phyloP scores from a whole-genome alignment of 75 land plant genomes.

The Pinus tabuliformis region DNA sequence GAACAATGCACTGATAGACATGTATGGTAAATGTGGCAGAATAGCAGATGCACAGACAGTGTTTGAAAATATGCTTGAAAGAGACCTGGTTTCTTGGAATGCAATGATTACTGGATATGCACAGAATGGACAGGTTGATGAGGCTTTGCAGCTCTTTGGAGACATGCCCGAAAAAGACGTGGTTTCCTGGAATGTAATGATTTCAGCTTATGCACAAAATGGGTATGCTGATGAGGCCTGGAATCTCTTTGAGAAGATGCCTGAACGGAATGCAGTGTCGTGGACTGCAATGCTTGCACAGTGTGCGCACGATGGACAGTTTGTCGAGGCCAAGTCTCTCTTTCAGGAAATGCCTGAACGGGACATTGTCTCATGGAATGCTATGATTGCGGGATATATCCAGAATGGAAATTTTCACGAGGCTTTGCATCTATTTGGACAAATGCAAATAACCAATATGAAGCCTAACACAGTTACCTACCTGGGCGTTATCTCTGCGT shows the following conservation, averaged over 20 bases:
- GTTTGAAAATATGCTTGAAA: constrained; percentile 29
- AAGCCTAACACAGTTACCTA: constrained; percentile 35
- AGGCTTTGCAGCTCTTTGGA: constrained; percentile 19
- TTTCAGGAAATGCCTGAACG: constrained; percentile 26
- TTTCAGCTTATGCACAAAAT: constrained; percentile 2
- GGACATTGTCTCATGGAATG: constrained; percentile 48
- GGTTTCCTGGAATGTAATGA: constrained; percentile 16
- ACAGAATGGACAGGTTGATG: constrained; percentile 8
- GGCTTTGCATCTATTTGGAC: constrained; percentile 27
- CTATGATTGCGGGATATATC: constrained; percentile 29
- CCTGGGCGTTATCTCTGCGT: constrained; percentile 39
- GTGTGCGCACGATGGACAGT: constrained; percentile 15
- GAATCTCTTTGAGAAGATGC: constrained; percentile 10
- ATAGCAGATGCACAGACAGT: constrained; percentile 22
- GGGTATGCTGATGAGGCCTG: constrained; percentile 13
- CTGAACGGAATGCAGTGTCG: constrained; percentile 6
- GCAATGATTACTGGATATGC: constrained; percentile 19
- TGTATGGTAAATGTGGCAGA: constrained; percentile 38
- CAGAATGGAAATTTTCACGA: constrained; percentile 21
- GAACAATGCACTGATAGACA: constrained; percentile 30
- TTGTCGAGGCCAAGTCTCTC: constrained; percentile 17
- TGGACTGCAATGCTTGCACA: constrained; percentile 13
- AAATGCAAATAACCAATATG: constrained; percentile 25
- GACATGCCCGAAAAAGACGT: constrained; percentile 22
- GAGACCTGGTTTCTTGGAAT: constrained; percentile 42